Evolutionary conservation across 1,284 basidiomycete species (phyloP), one percentile per base, ranked within the genome.

Genomic region (Leucoagaricus sp.): DNA sequence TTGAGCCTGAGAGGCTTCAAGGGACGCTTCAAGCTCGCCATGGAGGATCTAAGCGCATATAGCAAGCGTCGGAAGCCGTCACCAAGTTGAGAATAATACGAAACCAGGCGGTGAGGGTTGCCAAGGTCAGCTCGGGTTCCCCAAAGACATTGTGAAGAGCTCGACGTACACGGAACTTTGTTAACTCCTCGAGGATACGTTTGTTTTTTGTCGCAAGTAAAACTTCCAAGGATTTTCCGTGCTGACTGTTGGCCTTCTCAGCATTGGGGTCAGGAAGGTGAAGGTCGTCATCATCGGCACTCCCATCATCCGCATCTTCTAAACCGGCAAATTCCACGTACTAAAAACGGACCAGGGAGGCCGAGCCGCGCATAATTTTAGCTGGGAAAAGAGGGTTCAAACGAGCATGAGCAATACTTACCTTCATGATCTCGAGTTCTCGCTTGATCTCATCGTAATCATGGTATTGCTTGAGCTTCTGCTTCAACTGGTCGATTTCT

Each of bases 381-480:
- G 38, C 49, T 2, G 48, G 13, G 49, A 19, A 50, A 47, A 45
- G 51, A 42, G 21, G 47, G 28, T 44, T 29, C 29, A 26, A 28
- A 36, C 34, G 33, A 3, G n/a, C 6, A 38, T 21, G 13, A 25
- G 26, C 3, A 41, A 41, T 9, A 64, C 77, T 23, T 53, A 93
- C 94, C 85, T 98, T 97, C 92, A 98, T 93, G 64, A 97, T 96
- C 67, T 95, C 94, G 21, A 97, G 81, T 70, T 97, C 96, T 41
- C 95, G 87, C 76, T 97, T 97, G 68, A 97, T 87, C 74, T 97
- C 95, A 65, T 98, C 95, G 65, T 97, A 98, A 70, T 97, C 93
- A 3, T 72, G 72, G 64, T 89, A 92, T 63, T 85, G 84, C 66
- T 84, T 86, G 41, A 96, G 74, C 63, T 85, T 86, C 40, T 75